phyloP scores from a whole-genome alignment of 192 early-diverging fungal genomes.

The Umbelopsis sp. region DNA sequence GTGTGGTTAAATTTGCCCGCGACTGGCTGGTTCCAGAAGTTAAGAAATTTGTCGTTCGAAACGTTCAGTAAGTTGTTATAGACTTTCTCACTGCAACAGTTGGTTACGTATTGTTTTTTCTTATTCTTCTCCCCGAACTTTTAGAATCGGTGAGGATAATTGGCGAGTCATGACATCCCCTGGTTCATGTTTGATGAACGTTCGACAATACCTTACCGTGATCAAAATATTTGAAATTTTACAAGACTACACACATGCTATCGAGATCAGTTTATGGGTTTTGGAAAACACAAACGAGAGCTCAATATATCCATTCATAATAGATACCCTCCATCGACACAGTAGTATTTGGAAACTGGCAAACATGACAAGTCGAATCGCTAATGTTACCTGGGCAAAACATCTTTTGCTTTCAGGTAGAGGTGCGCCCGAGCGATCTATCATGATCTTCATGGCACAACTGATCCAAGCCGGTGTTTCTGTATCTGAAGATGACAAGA shows the following conservation, averaged over 20 bases:
- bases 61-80: conserved; percentile 36
- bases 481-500: conserved; percentile 19
- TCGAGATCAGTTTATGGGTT: conserved; percentile 55
- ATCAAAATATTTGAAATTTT: conserved; percentile 49
- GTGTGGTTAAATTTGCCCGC: conserved; percentile 43
- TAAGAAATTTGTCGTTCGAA: conserved; percentile 50
- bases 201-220: conserved; percentile 59
- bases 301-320: conserved; percentile 44
- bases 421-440: conserved; percentile 26
- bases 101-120: background rate
- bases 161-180: conserved; percentile 81
- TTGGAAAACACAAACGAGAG: conserved; percentile 55
- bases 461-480: conserved; percentile 36
- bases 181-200: conserved; percentile 73
- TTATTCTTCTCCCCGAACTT: background rate
- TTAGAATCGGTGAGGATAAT: conserved; percentile 64
- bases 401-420: conserved; percentile 22
- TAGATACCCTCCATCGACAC: conserved; percentile 53
- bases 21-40: conserved; percentile 50
- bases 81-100: background rate
- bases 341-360: conserved; percentile 51
- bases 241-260: conserved; percentile 49
- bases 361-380: conserved; percentile 24
- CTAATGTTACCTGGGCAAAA: conserved; percentile 25
- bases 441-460: conserved; percentile 43